Base-by-base conservation (phyloP, 306 rosid genomes). In the Rosa rugosa region DNA sequence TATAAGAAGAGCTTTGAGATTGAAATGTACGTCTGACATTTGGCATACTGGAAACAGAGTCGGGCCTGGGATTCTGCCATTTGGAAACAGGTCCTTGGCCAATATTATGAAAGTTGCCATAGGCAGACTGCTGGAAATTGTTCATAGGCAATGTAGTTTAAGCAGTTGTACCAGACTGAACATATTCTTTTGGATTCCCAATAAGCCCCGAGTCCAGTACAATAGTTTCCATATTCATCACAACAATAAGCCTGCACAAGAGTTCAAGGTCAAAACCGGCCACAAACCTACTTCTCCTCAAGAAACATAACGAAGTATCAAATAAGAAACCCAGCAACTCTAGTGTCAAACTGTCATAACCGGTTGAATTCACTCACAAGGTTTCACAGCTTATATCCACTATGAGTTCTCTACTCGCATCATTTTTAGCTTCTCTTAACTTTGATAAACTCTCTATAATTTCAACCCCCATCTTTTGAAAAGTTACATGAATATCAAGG, bases 191-290 rank as follows among this genome's bases (percentile, higher is more conserved):
- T 4, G 98, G 94, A 84, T 86, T 87, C 85, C 99, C 99, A 79
- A 95, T 92, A 40, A 87, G 85, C 84, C 84, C 90, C 25, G 89
- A 91, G 23, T 90, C 94, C 74, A 78, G 88, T 49, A 92, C 83
- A 71, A 95, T 92, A 76, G 91, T 90, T 89, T 95, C 94, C 93
- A 95, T 83, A 89, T 87, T 85, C 77, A 95, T 92, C 77, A 89
- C 90, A 54, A 95, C 84, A 84, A 95, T 85, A 79, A 95, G 74
- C 91, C 99, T 95, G 94, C 51, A 77, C 53, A 66, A 22, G 45
- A 60, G 57, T n/a, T 50, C 59, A 46, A 80, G 13, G 49, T 83
- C 67, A 76, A 44, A 56, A 71, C 45, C 59, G 51, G 34, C 66
- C 51, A 46, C 59, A 6, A 27, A 56, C 23, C 16, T 6, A 31